Percentiles rank a stretch among this genome's conserved stretches.
Conservation (phyloP, 176 grass and related monocot species). For the Carex cristatella region DNA sequence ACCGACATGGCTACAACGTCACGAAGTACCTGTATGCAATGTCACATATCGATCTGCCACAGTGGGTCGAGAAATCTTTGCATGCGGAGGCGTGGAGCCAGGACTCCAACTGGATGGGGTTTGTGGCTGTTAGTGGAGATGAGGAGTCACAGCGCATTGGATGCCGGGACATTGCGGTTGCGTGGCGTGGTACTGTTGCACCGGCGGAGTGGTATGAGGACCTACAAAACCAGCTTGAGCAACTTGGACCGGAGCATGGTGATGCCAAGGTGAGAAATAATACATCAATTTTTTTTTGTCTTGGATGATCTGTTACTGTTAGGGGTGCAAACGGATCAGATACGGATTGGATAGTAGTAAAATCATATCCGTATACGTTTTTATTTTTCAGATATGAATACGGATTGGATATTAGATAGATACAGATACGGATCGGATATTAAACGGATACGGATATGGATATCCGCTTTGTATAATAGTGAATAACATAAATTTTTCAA, state of each 20-base stretch:
- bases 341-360: too few relatives aligned
- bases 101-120: constrained; percentile 21
- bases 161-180: constrained; percentile 25
- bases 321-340: too few relatives aligned
- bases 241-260: background rate
- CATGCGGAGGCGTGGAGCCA: background rate
- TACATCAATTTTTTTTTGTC: background rate
- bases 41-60: constrained; percentile 27
- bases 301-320: background rate
- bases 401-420: too few relatives aligned
- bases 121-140: constrained; percentile 19
- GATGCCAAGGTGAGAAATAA: background rate
- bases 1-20: constrained; percentile 4
- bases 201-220: background rate
- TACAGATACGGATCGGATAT: too few relatives aligned
- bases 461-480: too few relatives aligned
- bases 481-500: too few relatives aligned
- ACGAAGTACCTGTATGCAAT: constrained; percentile 32
- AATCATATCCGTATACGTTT: too few relatives aligned
- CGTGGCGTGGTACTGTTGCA: constrained; percentile 21
- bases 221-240: background rate
- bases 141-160: background rate
- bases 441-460: too few relatives aligned
- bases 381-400: too few relatives aligned
- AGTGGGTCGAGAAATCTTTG: constrained; percentile 14